Evolutionary conservation across 768 basidiomycete species (phyloP).

Genomic region (Tubosaeta sp.): DNA sequence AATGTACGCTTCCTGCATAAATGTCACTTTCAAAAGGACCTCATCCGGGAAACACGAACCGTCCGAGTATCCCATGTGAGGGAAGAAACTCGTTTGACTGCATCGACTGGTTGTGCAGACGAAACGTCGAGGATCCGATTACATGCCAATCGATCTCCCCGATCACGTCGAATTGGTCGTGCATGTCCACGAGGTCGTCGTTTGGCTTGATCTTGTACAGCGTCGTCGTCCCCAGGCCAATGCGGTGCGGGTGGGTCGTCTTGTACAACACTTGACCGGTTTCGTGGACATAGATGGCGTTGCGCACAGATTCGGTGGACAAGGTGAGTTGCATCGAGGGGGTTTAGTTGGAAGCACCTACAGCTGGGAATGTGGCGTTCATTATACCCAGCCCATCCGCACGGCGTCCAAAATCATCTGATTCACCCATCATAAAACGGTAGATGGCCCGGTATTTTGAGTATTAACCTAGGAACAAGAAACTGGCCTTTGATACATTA

Average conservation of each 20-base stretch:
- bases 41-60: constrained; percentile 11
- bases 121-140: constrained; percentile 28
- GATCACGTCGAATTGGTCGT: constrained; percentile 28
- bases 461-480: too few species aligned
- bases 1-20: constrained; percentile 26
- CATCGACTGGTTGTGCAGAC: constrained; percentile 25
- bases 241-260: constrained; percentile 18
- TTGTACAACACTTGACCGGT: constrained; percentile 29
- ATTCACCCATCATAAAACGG: too few species aligned
- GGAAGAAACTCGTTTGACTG: constrained; percentile 25
- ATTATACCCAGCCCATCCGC: too few species aligned
- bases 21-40: not conserved
- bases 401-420: too few species aligned
- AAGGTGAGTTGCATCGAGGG: constrained; percentile 20
- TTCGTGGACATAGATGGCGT: constrained; percentile 22
- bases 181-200: constrained; percentile 19
- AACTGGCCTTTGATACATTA: too few species aligned
- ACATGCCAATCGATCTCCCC: constrained; percentile 35
- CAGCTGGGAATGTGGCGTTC: not conserved
- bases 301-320: constrained; percentile 20
- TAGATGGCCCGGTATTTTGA: too few species aligned
- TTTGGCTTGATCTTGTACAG: constrained; percentile 24
- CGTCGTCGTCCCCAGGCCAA: constrained; percentile 18
- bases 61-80: constrained; percentile 16
- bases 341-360: not conserved